phyloP scores from a whole-genome alignment of 2,329 filamentous ascomycete genomes.

The Sordariomycetes sp. region DNA sequence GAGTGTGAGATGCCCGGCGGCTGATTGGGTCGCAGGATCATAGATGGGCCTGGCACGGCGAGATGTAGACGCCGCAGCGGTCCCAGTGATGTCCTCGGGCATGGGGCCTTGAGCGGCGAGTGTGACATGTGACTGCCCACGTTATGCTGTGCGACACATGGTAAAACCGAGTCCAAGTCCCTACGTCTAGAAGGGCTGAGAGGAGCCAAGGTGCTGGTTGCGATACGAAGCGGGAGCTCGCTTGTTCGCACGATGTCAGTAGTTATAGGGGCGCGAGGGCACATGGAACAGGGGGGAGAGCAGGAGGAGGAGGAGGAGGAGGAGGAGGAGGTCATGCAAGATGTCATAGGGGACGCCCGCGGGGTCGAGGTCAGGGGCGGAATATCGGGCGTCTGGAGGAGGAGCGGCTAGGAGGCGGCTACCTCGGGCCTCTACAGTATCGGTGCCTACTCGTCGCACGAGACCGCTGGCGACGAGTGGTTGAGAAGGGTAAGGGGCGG shows the following conservation, averaged over 20 bases:
- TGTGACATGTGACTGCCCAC: neutral
- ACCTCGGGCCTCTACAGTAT: neutral
- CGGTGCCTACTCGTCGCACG: neutral
- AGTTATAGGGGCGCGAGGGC: neutral
- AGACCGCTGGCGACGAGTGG: neutral
- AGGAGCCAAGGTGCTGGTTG: too few relatives aligned
- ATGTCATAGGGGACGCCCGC: neutral
- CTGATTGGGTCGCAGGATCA: too few relatives aligned
- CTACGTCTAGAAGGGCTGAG: too few relatives aligned
- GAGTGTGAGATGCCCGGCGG: too few relatives aligned
- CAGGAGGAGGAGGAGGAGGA: neutral
- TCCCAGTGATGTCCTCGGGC: too few relatives aligned
- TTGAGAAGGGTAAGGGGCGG: neutral
- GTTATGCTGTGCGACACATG: neutral
- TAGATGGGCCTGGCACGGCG: too few relatives aligned
- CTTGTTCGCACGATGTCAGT: neutral
- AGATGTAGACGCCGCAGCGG: neutral
- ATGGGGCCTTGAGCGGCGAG: neutral
- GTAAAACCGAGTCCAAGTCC: neutral
- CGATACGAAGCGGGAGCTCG: neutral
- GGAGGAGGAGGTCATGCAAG: neutral
- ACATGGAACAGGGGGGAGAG: neutral
- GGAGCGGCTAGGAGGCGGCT: neutral
- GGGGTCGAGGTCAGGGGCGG: neutral
- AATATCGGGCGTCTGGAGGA: neutral